These are phyloP conservation scores for Urochloa ruziziensis DNA, from an alignment of 176 grass and related monocot genomes.

Conservation along the genomic window DNA sequence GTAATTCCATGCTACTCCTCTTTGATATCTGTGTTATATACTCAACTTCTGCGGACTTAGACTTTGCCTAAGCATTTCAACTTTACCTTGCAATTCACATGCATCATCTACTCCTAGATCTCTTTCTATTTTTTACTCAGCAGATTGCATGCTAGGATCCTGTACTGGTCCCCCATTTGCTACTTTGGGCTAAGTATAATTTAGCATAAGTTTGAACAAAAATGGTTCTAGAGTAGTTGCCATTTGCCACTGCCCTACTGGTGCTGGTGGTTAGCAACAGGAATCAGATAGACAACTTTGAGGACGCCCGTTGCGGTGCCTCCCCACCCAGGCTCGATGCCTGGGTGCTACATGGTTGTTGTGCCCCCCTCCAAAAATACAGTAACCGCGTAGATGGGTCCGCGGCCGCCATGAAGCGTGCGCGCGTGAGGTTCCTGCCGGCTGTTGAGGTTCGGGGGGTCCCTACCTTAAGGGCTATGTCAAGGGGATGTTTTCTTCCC, in stretches of 20 bases:
- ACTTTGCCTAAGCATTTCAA: slow-evolving; percentile 14
- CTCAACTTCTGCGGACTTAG: not conserved
- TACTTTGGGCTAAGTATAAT: not conserved
- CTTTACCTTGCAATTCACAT: not conserved
- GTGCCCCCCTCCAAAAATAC: too few relatives aligned
- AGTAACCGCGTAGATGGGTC: too few relatives aligned
- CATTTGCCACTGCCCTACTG: not conserved
- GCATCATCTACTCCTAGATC: not conserved
- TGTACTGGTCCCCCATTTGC: not conserved
- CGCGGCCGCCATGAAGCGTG: too few relatives aligned
- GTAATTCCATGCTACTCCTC: not conserved
- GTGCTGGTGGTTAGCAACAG: not conserved
- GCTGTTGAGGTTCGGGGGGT: too few relatives aligned
- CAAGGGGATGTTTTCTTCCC: too few relatives aligned
- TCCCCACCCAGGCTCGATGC: too few relatives aligned
- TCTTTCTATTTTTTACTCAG: not conserved
- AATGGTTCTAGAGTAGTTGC: not conserved
- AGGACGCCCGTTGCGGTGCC: too few relatives aligned
- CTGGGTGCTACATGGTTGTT: too few relatives aligned
- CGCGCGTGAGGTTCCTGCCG: too few relatives aligned
- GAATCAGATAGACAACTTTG: slow-evolving; percentile 23
- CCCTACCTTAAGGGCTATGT: too few relatives aligned
- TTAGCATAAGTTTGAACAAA: not conserved
- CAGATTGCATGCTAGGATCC: not conserved
- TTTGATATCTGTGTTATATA: not conserved